A percentile compares a stretch with the other conserved stretches of the same genome.
Evolutionary conservation across 352 stramenopile genomes (phyloP).

Genomic region (Aphanomyces stellatus): DNA sequence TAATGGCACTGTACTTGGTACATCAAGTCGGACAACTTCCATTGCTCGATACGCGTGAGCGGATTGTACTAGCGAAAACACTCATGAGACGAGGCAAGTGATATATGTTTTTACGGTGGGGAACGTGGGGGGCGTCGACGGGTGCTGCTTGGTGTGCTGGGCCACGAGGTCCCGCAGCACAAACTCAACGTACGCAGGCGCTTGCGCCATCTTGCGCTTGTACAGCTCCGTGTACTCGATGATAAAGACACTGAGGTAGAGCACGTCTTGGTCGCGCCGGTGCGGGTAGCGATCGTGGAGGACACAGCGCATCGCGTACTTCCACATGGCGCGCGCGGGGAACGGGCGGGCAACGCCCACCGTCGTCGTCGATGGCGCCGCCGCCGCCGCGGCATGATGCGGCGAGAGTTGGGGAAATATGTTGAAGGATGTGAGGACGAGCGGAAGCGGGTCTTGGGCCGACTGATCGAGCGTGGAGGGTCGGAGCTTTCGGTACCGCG

Average conservation of each 20-base stretch:
- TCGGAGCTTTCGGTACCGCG: slow-evolving; percentile 3
- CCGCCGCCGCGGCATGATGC: neutral
- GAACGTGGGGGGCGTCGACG: neutral
- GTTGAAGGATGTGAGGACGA: neutral
- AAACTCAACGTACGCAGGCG: neutral
- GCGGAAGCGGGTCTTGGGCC: neutral
- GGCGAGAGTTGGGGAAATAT: neutral
- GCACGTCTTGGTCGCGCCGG: neutral
- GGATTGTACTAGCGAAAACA: slow-evolving; percentile 18
- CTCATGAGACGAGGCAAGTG: neutral
- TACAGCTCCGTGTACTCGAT: slow-evolving; percentile 49
- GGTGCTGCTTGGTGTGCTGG: neutral
- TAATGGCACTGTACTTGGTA: slow-evolving; percentile 22
- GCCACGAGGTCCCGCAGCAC: neutral
- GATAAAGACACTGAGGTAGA: slow-evolving; percentile 11
- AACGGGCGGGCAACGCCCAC: no score
- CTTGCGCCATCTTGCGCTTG: slow-evolving; percentile 29
- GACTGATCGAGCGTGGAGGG: neutral
- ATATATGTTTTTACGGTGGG: neutral
- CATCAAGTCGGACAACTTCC: slow-evolving; percentile 62
- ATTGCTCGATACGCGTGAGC: slow-evolving; percentile 38
- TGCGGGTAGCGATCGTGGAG: slow-evolving; percentile 24
- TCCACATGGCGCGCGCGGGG: slow-evolving; percentile 45
- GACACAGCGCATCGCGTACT: slow-evolving; percentile 45
- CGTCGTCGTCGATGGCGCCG: neutral